Conservation (phyloP, 2,329 filamentous ascomycete genomes). For the Cercospora sesami region DNA sequence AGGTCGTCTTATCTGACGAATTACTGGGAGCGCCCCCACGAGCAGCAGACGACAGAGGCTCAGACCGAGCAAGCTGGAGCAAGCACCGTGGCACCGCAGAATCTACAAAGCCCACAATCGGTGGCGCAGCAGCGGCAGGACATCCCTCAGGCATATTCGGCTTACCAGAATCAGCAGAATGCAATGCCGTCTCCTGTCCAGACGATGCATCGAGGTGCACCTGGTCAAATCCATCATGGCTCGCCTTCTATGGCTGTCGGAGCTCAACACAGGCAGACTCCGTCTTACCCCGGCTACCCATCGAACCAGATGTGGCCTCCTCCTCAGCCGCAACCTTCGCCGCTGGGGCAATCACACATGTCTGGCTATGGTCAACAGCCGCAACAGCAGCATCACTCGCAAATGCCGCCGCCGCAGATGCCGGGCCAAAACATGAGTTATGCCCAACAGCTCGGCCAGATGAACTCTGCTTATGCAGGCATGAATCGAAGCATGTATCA, state of each 20-base stretch:
- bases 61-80: conserved; percentile 41
- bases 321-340: conserved; percentile 51
- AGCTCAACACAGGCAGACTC: conserved; percentile 44
- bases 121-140: conserved; percentile 56
- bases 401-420: conserved; percentile 52
- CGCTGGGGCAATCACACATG: conserved; percentile 49
- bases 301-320: conserved; percentile 53
- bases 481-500: conserved; percentile 55
- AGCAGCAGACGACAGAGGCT: conserved; percentile 60
- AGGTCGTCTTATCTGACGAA: conserved; percentile 77
- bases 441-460: conserved; percentile 50
- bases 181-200: conserved; percentile 74
- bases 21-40: conserved; percentile 80
- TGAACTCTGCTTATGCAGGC: conserved; percentile 43
- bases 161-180: conserved; percentile 69
- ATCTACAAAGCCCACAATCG: conserved; percentile 49
- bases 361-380: conserved; percentile 47
- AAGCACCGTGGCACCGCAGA: conserved; percentile 47
- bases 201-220: conserved; percentile 62
- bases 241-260: conserved; percentile 58
- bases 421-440: conserved; percentile 50
- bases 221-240: conserved; percentile 61
- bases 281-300: conserved; percentile 48
- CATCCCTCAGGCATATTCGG: conserved; percentile 66
- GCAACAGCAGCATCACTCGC: conserved; percentile 48